Percentiles rank a stretch among this genome's conserved stretches.
Evolutionary conservation across 192 early-diverging fungal species (phyloP).

Genomic region (Spizellomyces punctatus): DNA sequence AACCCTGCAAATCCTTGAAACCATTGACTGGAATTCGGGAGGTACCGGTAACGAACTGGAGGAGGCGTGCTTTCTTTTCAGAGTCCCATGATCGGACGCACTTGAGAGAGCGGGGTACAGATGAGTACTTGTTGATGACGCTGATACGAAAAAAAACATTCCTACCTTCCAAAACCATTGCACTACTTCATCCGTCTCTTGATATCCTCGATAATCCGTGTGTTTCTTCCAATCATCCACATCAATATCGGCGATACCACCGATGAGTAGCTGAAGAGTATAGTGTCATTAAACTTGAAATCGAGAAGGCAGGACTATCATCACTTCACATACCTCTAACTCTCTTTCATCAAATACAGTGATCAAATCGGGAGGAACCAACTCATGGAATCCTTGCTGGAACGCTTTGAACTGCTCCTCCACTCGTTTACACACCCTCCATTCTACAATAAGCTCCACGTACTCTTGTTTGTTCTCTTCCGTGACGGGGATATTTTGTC

Average conservation of each 20-base stretch:
- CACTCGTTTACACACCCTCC: conserved; percentile 85
- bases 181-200: conserved; percentile 93
- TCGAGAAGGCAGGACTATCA: neutral
- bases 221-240: conserved; percentile 99
- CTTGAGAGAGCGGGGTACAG: conserved; percentile 28
- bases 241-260: conserved; percentile 95
- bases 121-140: neutral
- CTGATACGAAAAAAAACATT: neutral
- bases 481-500: conserved; percentile 89
- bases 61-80: conserved; percentile 91
- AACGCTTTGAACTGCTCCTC: conserved; percentile 98
- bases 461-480: conserved; percentile 98
- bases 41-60: conserved; percentile 98
- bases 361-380: conserved; percentile 94
- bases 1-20: conserved; percentile 97
- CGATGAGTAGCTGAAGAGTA: conserved; percentile 73
- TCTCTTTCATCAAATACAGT: conserved; percentile 98
- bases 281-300: neutral
- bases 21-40: conserved; percentile 98
- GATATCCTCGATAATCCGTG: conserved; percentile 96
- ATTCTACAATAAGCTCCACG: conserved; percentile 86
- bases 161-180: conserved; percentile 93
- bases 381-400: conserved; percentile 90
- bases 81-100: conserved; percentile 83
- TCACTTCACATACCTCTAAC: conserved; percentile 63